Percentiles rank a stretch among this genome's conserved stretches.
Evolutionary conservation across 1,139 yeast species (phyloP).

Genomic region (Yamadazyma diddensiae): DNA sequence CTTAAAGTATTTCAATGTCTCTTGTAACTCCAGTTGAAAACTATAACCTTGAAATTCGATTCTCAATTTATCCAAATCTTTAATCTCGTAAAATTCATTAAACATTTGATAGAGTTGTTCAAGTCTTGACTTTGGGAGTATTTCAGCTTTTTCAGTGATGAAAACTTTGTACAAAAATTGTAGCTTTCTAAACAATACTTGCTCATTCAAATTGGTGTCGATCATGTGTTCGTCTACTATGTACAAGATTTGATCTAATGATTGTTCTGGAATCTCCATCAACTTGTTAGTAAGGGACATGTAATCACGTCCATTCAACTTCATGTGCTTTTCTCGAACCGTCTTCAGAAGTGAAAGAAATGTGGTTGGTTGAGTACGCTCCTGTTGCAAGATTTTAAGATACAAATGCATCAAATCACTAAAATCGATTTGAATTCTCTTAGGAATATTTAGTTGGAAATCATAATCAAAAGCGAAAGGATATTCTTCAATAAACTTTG

Average conservation of each 20-base stretch:
- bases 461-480: conserved; percentile 14
- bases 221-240: conserved; percentile 27
- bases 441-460: conserved; percentile 18
- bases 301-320: conserved; percentile 21
- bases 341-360: conserved; percentile 12
- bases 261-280: conserved; percentile 10
- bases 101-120: conserved; percentile 21
- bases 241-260: conserved; percentile 18
- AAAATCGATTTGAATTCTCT: conserved; percentile 17
- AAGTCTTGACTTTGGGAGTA: conserved; percentile 7
- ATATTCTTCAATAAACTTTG: conserved; percentile 14
- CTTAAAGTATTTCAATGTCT: conserved; percentile 1
- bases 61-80: background rate
- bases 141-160: conserved; percentile 7
- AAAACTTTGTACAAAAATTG: conserved; percentile 26
- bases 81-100: conserved; percentile 25
- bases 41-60: background rate
- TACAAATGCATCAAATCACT: conserved; percentile 18
- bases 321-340: conserved; percentile 10
- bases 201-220: conserved; percentile 31
- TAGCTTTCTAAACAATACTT: conserved; percentile 18
- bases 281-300: conserved; percentile 17
- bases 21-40: conserved; percentile 4
- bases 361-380: conserved; percentile 7
- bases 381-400: conserved; percentile 13